A percentile compares a stretch with the other conserved stretches of the same genome.
phyloP scores from a whole-genome alignment of 1,139 yeast species.

The Martiniozyma asiatica region DNA sequence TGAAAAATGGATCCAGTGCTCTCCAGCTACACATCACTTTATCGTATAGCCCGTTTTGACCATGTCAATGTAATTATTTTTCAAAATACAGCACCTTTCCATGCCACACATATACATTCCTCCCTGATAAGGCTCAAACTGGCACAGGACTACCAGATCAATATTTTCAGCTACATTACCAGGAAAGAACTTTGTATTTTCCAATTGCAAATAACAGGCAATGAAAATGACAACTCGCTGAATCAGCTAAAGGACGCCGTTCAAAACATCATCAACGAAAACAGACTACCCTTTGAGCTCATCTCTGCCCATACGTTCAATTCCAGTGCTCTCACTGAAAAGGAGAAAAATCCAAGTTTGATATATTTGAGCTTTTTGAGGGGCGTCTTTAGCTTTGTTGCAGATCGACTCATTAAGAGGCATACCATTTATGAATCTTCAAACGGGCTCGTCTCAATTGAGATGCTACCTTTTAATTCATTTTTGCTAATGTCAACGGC shows the following conservation, averaged over 20 bases:
- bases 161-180: no score
- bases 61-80: no score
- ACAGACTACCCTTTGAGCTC: slow-evolving; percentile 15
- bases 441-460: slow-evolving; percentile 12
- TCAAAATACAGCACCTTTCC: no score
- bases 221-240: no score
- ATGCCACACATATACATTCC: no score
- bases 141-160: no score
- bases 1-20: no score
- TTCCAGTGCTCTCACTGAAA: background rate
- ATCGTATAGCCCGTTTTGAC: no score
- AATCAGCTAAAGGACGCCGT: slow-evolving; percentile 21
- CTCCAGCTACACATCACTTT: no score
- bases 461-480: slow-evolving; percentile 21
- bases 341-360: slow-evolving; percentile 16
- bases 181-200: no score
- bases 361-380: slow-evolving; percentile 22
- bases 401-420: slow-evolving; percentile 13
- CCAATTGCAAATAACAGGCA: no score
- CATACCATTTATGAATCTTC: slow-evolving; percentile 13
- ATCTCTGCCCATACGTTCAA: slow-evolving; percentile 19
- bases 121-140: no score
- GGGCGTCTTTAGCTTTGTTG: slow-evolving; percentile 20
- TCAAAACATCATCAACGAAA: slow-evolving; percentile 19
- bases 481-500: slow-evolving; percentile 18